Evolutionary conservation across 805 yeast genomes (phyloP).

Genomic region (Torulaspora delbrueckii): DNA sequence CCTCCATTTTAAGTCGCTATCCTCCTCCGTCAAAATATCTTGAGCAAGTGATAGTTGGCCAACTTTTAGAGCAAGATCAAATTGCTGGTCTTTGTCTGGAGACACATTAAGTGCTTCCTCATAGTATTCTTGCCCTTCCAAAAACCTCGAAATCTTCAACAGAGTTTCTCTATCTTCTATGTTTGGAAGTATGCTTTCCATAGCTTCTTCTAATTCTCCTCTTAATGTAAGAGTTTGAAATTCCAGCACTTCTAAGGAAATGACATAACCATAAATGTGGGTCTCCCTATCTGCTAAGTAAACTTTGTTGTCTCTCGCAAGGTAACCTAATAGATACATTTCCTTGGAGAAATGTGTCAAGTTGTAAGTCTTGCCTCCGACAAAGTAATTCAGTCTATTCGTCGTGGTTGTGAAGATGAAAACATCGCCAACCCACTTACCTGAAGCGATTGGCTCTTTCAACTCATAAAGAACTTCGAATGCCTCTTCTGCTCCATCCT

Average conservation of each 20-base stretch:
- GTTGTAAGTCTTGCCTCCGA: slow-evolving; percentile 89
- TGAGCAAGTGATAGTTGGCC: slow-evolving; percentile 67
- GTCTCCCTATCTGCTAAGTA: slow-evolving; percentile 89
- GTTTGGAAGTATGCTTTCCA: slow-evolving; percentile 51
- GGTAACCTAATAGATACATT: slow-evolving; percentile 81
- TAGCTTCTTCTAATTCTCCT: slow-evolving; percentile 86
- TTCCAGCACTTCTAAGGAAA: slow-evolving; percentile 83
- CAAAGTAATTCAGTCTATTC: slow-evolving; percentile 87
- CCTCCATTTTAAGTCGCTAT: slow-evolving; percentile 76
- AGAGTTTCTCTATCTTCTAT: slow-evolving; percentile 58
- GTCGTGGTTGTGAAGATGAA: slow-evolving; percentile 84
- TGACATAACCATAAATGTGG: slow-evolving; percentile 71
- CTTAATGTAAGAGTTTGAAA: slow-evolving; percentile 93
- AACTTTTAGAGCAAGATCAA: slow-evolving; percentile 82
- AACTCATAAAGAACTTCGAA: slow-evolving; percentile 82
- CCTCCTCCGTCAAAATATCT: slow-evolving; percentile 52
- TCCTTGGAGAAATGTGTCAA: slow-evolving; percentile 89
- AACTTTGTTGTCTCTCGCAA: slow-evolving; percentile 84
- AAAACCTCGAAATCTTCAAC: slow-evolving; percentile 80
- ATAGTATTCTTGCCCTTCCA: slow-evolving; percentile 86
- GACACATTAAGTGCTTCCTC: slow-evolving; percentile 80
- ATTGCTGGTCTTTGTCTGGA: slow-evolving; percentile 84
- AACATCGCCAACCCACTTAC: slow-evolving; percentile 97
- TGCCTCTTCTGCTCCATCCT: slow-evolving; percentile 84
- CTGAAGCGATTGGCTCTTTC: slow-evolving; percentile 75